These are phyloP conservation scores for Solanum lycopersicoides DNA, from an alignment of 257 asterid genomes.

Conservation along the genomic window DNA sequence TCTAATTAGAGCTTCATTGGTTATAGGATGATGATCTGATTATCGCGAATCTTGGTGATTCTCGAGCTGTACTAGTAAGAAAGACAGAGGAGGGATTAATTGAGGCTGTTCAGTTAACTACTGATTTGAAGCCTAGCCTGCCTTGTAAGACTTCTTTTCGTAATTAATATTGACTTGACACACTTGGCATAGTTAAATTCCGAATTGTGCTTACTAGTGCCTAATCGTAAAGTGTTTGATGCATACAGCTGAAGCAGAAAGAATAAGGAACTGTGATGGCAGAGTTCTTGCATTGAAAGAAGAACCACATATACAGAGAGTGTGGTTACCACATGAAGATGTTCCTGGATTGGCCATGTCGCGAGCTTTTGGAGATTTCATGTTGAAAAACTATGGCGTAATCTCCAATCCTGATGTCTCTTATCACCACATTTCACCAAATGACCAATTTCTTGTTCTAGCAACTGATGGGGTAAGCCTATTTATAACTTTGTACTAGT, in stretches of 20 bases:
- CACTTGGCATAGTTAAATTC: neutral
- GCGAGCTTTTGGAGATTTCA: conserved; percentile 71
- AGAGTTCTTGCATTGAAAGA: conserved; percentile 59
- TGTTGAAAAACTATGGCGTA: conserved; percentile 57
- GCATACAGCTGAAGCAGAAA: conserved; percentile 68
- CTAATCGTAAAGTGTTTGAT: neutral
- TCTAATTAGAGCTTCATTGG: neutral
- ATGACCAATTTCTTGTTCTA: conserved; percentile 57
- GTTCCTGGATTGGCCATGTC: conserved; percentile 94
- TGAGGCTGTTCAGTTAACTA: conserved; percentile 54
- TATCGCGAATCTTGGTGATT: conserved; percentile 82
- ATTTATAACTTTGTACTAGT: neutral
- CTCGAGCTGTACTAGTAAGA: conserved; percentile 68
- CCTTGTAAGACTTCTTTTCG: conserved; percentile 31
- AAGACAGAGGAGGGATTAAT: conserved; percentile 29
- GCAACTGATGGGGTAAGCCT: conserved; percentile 72
- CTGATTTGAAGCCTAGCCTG: conserved; percentile 73
- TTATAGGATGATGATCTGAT: conserved; percentile 57
- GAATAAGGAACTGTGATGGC: conserved; percentile 68
- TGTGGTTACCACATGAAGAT: conserved; percentile 72
- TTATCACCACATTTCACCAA: conserved; percentile 34
- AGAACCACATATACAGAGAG: conserved; percentile 63
- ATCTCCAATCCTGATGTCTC: conserved; percentile 60
- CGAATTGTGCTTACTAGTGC: neutral
- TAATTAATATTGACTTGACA: neutral